Evolutionary conservation across 352 stramenopile genomes (phyloP).

Genomic region (Phytopythium sindhum): DNA sequence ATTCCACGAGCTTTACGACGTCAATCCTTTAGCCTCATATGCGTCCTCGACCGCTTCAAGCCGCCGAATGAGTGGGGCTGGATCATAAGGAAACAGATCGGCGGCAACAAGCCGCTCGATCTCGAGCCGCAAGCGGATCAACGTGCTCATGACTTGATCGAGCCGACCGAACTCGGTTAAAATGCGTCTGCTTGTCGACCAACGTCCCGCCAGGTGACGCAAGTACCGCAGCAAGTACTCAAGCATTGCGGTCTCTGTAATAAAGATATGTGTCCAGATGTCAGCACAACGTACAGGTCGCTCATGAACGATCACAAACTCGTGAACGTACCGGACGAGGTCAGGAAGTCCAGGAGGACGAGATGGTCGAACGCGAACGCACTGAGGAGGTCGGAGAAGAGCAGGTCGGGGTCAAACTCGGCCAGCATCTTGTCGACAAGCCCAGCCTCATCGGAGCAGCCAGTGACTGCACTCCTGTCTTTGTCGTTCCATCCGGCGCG

Average conservation of each 20-base stretch:
- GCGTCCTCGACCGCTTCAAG: slow-evolving; percentile 46
- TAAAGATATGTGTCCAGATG: neutral
- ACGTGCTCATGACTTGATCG: slow-evolving; percentile 38
- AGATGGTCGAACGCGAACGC: slow-evolving; percentile 54
- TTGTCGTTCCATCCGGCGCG: neutral
- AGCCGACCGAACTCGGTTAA: slow-evolving; percentile 22
- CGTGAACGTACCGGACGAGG: slow-evolving; percentile 48
- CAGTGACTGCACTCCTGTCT: neutral
- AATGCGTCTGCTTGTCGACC: slow-evolving; percentile 20
- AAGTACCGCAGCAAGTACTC: slow-evolving; percentile 60
- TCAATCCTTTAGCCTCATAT: slow-evolving; percentile 28
- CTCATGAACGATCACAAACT: no score
- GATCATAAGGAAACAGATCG: slow-evolving; percentile 54
- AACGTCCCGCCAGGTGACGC: slow-evolving; percentile 27
- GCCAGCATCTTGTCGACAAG: slow-evolving; percentile 12
- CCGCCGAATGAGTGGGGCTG: slow-evolving; percentile 37
- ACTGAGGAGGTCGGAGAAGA: slow-evolving; percentile 55
- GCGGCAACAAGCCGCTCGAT: slow-evolving; percentile 44
- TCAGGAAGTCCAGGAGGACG: slow-evolving; percentile 65
- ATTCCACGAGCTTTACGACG: neutral
- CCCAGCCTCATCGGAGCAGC: neutral
- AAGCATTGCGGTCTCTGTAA: slow-evolving; percentile 62
- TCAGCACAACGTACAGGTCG: neutral
- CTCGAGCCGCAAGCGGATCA: slow-evolving; percentile 63
- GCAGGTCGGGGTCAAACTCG: slow-evolving; percentile 44